Percentiles rank a stretch among this genome's conserved stretches.
Conservation (phyloP, 2,329 filamentous ascomycete genomes). For the Nemania sp. region DNA sequence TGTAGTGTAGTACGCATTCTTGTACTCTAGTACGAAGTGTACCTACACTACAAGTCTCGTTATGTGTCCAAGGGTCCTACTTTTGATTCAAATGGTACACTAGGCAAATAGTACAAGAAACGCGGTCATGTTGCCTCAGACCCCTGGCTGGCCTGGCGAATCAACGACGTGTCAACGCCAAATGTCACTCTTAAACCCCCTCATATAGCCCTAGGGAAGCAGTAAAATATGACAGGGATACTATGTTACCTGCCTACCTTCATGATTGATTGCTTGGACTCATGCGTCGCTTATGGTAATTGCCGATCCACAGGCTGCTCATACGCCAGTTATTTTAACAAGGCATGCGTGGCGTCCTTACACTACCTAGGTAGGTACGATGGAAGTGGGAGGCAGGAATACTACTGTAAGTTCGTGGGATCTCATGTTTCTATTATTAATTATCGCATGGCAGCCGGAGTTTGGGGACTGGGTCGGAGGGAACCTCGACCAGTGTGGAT, state of each 20-base stretch:
- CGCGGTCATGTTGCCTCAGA: slow-evolving; percentile 31
- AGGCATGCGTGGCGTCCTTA: background rate
- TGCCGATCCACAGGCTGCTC: too few relatives aligned
- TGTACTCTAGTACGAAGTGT: too few relatives aligned
- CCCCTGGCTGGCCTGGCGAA: slow-evolving; percentile 34
- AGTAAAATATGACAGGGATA: too few relatives aligned
- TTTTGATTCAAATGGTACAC: too few relatives aligned
- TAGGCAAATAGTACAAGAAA: slow-evolving; percentile 30
- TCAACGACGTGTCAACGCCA: slow-evolving; percentile 34
- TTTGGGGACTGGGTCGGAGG: background rate
- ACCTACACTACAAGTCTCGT: slow-evolving; percentile 8
- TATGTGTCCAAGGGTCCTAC: background rate
- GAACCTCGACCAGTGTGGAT: background rate
- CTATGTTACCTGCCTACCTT: too few relatives aligned
- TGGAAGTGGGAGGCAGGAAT: too few relatives aligned
- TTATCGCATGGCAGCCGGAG: background rate
- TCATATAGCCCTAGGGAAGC: slow-evolving; percentile 11
- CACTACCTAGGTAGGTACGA: background rate
- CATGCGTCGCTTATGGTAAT: too few relatives aligned
- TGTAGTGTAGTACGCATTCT: too few relatives aligned
- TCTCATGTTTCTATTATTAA: slow-evolving; percentile 4
- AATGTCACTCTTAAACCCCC: slow-evolving; percentile 22
- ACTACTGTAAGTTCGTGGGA: background rate
- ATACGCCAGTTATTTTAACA: too few relatives aligned
- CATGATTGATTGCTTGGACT: too few relatives aligned